Evolutionary conservation across 2,329 filamentous ascomycete genomes (phyloP), one percentile per base, ranked within the genome.

Genomic region (Colletotrichum sp.): DNA sequence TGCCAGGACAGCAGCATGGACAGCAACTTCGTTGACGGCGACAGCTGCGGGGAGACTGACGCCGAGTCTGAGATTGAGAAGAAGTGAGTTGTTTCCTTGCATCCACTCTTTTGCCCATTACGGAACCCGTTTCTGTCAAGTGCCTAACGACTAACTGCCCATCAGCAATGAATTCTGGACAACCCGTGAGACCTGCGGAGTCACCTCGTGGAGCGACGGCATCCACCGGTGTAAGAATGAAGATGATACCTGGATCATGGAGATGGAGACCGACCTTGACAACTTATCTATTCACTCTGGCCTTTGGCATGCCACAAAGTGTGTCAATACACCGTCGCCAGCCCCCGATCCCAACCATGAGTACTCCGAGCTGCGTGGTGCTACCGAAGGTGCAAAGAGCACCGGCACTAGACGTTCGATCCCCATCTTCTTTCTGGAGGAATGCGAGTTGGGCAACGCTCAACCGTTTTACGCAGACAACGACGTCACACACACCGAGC

Each of bases 21-120:
- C 8, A 21, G n/a, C n/a, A 12, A 21, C n/a, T 24, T 21, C 44
- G 10, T 4, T 21, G 44, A 1, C 2, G 6, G 10, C n/a, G 3
- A 21, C 0, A 21, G n/a, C 12, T 12, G 10, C 44, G n/a, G n/a
- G 6, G 6, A 52, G n/a, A 4, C 5, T 52, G 6, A 49, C 0
- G 39, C 6, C 39, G 39, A 52, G n/a, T 1, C 44, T 21, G n/a
- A 13, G 10, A 52, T 52, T 2, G n/a, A 52, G 44, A 21, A 52
- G 44, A 13, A 8, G 44, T 52, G 44, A 21, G 44, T 52, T 1
- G 6, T 13, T 21, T 12, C n/a, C 6, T 3, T 52, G 12, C 44
- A 21, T 21, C n/a, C 2, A 13, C 10, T 2, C n/a, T 21, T 52
- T 21, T 5, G 0, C n/a, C 12, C n/a, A 49, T 3, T n/a, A 49